Base-by-base conservation (phyloP, 116 monocot species). In the Posidonia oceanica region DNA sequence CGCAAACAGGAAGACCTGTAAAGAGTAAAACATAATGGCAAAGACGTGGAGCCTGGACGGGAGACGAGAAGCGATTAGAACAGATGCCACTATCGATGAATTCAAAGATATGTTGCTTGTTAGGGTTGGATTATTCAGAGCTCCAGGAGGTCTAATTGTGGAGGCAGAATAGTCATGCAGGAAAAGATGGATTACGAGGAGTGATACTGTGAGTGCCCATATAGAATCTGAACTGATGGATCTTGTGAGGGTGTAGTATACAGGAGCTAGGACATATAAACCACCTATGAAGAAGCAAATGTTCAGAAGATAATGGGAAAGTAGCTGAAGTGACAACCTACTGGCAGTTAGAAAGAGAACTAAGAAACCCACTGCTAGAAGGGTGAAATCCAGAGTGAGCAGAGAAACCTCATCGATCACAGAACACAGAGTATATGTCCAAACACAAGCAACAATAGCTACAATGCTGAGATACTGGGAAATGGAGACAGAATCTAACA, bases 171-270 rank as follows among this genome's bases (percentile, higher is more conserved):
- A 96, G 21, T 96, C 91, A 62, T 96, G 91, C 68, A 96, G 70
- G 78, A 91, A 96, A 23, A 96, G 89, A 76, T 96, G 96, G 62
- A 91, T 52, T 3, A 89, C 54, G 17, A 96, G 54, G 58, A 96
- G 85, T 4, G 82, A 87, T 15, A 80, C 80, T 0, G 85, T 83
- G 20, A 96, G 80, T 18, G 83, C 87, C 80, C 83, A 87, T 70
- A 96, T 91, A 3, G 96, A 89, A 73, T 96, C 96, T 14, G 91
- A 87, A 67, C 88, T 91, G 58, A 96, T 96, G 3, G 91, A 91
- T 71, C 91, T 79, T 0, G 96, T 91, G 37, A 91, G 83, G 14
- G 91, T 96, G 39, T 87, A 81, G 69, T 89, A 91, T 1, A 96
- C 64, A 8, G 89, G 96, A 8, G 96, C 88, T 69, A 96, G 74